These are phyloP conservation scores for Pythium chondricola DNA, from an alignment of 352 stramenopile species.

Conservation along the genomic window DNA sequence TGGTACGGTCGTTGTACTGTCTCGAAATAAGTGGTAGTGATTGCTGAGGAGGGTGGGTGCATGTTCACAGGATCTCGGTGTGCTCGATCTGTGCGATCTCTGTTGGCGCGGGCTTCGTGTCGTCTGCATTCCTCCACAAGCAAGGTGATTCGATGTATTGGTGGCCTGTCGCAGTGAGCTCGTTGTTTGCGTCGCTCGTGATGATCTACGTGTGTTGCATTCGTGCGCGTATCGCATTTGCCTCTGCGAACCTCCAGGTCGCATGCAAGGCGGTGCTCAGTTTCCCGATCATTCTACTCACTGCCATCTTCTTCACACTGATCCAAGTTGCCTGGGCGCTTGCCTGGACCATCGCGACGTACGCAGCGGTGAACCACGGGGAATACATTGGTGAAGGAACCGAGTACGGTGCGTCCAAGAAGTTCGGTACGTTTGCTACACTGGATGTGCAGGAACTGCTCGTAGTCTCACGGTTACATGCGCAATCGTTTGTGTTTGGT, in stretches of 20 bases:
- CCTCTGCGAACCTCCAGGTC: slow-evolving; percentile 75
- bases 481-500: no score
- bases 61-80: slow-evolving; percentile 27
- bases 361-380: slow-evolving; percentile 48
- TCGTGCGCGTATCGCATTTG: slow-evolving; percentile 57
- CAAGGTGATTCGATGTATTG: slow-evolving; percentile 36
- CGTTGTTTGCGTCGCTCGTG: slow-evolving; percentile 37
- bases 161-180: slow-evolving; percentile 37
- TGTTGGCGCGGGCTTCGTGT: slow-evolving; percentile 28
- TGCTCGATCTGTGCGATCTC: slow-evolving; percentile 34
- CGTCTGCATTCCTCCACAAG: slow-evolving; percentile 34
- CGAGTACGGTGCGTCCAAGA: slow-evolving; percentile 26
- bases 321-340: slow-evolving; percentile 68
- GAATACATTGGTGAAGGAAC: slow-evolving; percentile 34
- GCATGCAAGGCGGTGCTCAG: slow-evolving; percentile 66
- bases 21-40: background rate
- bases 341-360: slow-evolving; percentile 68
- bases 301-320: slow-evolving; percentile 63
- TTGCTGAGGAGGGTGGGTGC: background rate
- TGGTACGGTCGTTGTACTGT: slow-evolving; percentile 29
- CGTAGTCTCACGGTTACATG: no score
- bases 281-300: slow-evolving; percentile 65
- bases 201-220: slow-evolving; percentile 55
- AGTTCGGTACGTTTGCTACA: slow-evolving; percentile 22
- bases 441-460: no score